Evolutionary conservation across 2,329 filamentous ascomycete genomes (phyloP).

Genomic region (Alternaria sp.): DNA sequence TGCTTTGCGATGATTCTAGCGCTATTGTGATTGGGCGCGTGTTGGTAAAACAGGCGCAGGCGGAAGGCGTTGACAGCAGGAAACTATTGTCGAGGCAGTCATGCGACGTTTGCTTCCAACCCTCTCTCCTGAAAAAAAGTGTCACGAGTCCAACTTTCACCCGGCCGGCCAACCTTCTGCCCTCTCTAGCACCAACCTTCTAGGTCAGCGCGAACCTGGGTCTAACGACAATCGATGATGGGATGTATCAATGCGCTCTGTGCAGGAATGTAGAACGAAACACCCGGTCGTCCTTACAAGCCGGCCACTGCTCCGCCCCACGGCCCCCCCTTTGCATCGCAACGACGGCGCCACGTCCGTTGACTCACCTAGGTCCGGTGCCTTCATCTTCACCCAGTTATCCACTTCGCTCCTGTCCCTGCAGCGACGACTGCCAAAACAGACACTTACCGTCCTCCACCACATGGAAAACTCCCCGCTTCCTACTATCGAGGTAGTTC

Average conservation of each 20-base stretch:
- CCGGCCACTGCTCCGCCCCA: constrained; percentile 7
- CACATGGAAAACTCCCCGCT: constrained; percentile 2
- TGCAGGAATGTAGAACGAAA: constrained; percentile 5
- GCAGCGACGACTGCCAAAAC: constrained; percentile 12
- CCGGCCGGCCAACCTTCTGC: not conserved
- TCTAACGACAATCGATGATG: constrained; percentile 6
- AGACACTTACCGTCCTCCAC: constrained; percentile 7
- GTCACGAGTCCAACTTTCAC: constrained; percentile 11
- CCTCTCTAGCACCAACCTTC: constrained; percentile 3
- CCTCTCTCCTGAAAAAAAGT: not conserved
- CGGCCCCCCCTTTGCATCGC: constrained; percentile 9
- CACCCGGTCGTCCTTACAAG: constrained; percentile 5
- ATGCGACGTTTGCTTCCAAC: constrained; percentile 11
- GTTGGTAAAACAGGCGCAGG: constrained; percentile 3
- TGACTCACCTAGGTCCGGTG: constrained; percentile 5
- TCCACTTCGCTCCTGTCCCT: constrained; percentile 17
- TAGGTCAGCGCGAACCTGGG: not conserved
- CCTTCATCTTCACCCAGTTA: not conserved
- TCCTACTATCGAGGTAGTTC: not conserved
- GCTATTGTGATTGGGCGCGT: constrained; percentile 9
- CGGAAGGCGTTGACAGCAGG: constrained; percentile 3
- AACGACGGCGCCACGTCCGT: constrained; percentile 8
- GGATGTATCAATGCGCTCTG: not conserved
- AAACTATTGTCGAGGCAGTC: constrained; percentile 17
- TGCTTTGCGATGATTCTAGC: not conserved